Base-by-base conservation (phyloP, 2,329 filamentous ascomycete species). In the Conoideocrella luteorostrata region DNA sequence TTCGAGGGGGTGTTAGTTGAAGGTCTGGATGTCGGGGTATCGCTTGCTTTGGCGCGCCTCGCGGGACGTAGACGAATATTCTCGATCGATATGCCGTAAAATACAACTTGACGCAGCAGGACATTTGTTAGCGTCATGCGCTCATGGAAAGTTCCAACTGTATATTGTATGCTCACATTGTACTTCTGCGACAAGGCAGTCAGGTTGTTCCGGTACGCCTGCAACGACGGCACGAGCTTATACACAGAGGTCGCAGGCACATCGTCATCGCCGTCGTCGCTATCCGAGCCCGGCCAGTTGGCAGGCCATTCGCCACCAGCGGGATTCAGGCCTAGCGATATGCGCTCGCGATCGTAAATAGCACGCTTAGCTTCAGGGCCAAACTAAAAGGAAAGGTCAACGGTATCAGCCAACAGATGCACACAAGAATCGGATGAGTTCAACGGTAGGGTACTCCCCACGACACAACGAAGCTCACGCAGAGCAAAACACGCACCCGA, bases 51-150 rank as follows among this genome's bases (percentile, higher is more conserved):
- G 57, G 66, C 45, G 66, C 67, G 51, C 63, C 70, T 44, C 63
- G 68, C 29, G 68, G 78, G 46, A 63, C 65, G 50, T 75, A 82
- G 47, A 82, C 68, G 51, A 80, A 74, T 12, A 85, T 75, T 41
- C 67, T 65, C 36, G 75, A 68, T 46, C 68, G 63, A 47, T 79
- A 82, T 11, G 76, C 80, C 10, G 70, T 72, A 52, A 83, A 79
- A 57, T 82, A 84, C 18, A 84, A 69, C 70, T 78, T 47, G 20
- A 17, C 4, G 29, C 7, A 35, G 21, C 15, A 30, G n/a, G 30
- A 15, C 5, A 18, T 17, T 20, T 4, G 39, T 52, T 33, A 50
- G 44, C 21, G 13, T 10, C 24, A 41, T n/a, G 7, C n/a, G 36
- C 13, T 29, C 7, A n/a, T n/a, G n/a, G n/a, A n/a, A n/a, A n/a